Percentiles rank a stretch among this genome's conserved stretches.
These are phyloP conservation scores for Pinguiococcus pyrenoidosus DNA, from an alignment of 108 stramenopile genomes.

Conservation along the genomic window DNA sequence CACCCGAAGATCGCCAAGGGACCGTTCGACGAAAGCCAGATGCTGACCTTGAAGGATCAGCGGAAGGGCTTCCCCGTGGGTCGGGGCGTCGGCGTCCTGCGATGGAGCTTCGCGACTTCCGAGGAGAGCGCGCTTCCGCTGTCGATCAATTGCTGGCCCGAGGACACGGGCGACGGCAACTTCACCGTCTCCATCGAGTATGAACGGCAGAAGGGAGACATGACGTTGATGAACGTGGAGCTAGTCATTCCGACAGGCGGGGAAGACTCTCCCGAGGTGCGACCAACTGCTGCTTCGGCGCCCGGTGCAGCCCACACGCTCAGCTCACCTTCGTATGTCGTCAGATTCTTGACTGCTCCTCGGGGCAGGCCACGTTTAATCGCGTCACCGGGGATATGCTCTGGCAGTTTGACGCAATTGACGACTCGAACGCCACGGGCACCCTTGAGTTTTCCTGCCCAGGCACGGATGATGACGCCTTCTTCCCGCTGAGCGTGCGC, in stretches of 20 bases:
- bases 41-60: constrained; percentile 74
- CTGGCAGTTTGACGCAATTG: constrained; percentile 87
- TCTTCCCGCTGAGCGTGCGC: constrained; percentile 86
- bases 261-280: constrained; percentile 61
- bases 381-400: constrained; percentile 35
- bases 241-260: constrained; percentile 83
- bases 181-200: constrained; percentile 94
- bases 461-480: constrained; percentile 62
- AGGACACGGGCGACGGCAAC: constrained; percentile 73
- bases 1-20: constrained; percentile 96
- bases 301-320: too few relatives aligned
- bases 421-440: constrained; percentile 62
- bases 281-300: too few relatives aligned
- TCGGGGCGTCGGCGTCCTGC: constrained; percentile 76
- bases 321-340: too few relatives aligned
- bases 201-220: constrained; percentile 55
- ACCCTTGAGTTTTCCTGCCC: constrained; percentile 79
- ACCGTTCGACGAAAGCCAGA: constrained; percentile 58
- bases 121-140: constrained; percentile 68
- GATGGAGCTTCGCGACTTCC: constrained; percentile 70
- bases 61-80: constrained; percentile 83
- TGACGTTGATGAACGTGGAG: constrained; percentile 77
- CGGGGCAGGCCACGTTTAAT: too few relatives aligned
- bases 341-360: too few relatives aligned
- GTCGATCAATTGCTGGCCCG: constrained; percentile 96